A percentile compares a stretch with the other conserved stretches of the same genome.
These are phyloP conservation scores for Exserohilum turcica DNA, from an alignment of 2,329 filamentous ascomycete species.

Conservation along the genomic window DNA sequence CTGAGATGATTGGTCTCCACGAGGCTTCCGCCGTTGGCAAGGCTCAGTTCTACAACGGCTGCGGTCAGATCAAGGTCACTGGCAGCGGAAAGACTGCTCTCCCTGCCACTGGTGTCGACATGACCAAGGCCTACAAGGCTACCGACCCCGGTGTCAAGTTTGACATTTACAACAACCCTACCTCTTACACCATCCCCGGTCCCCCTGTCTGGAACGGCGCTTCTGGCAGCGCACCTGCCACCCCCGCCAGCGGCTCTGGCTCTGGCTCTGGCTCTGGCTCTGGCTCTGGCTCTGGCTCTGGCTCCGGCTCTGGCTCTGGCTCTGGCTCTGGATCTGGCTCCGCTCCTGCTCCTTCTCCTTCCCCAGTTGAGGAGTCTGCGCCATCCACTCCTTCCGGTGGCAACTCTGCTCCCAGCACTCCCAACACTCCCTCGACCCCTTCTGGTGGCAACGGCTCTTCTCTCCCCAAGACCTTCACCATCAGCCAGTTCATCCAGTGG, in stretches of 20 bases:
- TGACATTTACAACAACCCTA: slow-evolving; percentile 46
- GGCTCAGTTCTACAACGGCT: slow-evolving; percentile 54
- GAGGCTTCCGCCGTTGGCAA: slow-evolving; percentile 41
- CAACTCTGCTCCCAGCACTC: slow-evolving; percentile 4
- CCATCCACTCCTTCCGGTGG: slow-evolving; percentile 10
- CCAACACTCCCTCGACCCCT: too few species aligned
- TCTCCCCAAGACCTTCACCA: slow-evolving; percentile 39
- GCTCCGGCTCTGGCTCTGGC: too few species aligned
- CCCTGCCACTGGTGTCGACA: slow-evolving; percentile 49
- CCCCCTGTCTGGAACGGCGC: slow-evolving; percentile 44
- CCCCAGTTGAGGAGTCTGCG: slow-evolving; percentile 7
- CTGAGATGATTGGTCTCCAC: slow-evolving; percentile 53
- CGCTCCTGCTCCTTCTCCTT: slow-evolving; percentile 4
- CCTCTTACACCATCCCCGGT: slow-evolving; percentile 49
- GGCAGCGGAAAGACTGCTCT: slow-evolving; percentile 34
- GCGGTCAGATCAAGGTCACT: slow-evolving; percentile 49
- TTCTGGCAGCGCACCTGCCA: slow-evolving; percentile 16
- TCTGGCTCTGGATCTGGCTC: too few species aligned
- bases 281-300: too few species aligned
- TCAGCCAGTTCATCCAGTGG: slow-evolving; percentile 38
- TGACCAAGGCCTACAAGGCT: slow-evolving; percentile 52
- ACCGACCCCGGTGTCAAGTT: slow-evolving; percentile 49
- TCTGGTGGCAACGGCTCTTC: slow-evolving; percentile 19
- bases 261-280: slow-evolving; percentile 9
- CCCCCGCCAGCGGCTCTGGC: slow-evolving; percentile 11